Percentiles rank a stretch among this genome's conserved stretches.
Conservation (phyloP, 345 rosid species). For the Rubroshorea leprosula region DNA sequence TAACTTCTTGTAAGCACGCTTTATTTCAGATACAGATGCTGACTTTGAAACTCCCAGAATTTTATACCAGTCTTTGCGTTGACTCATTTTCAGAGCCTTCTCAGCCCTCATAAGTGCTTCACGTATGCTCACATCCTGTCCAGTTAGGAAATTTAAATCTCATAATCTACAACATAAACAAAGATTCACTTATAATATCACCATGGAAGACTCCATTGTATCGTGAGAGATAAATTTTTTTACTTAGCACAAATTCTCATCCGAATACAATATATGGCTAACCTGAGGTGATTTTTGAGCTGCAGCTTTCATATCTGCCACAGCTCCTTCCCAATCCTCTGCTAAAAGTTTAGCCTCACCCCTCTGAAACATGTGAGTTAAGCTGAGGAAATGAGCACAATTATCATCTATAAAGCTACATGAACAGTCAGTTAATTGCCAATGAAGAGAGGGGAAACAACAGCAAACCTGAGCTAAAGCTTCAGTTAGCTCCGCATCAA, state of each 20-base stretch:
- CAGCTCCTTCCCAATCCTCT: constrained; percentile 99
- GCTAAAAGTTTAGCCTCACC: constrained; percentile 92
- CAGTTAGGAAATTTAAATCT: constrained; percentile 7
- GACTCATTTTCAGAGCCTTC: constrained; percentile 95
- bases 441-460: background rate
- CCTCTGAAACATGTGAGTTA: constrained; percentile 37
- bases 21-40: constrained; percentile 73
- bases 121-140: constrained; percentile 75
- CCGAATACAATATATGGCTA: constrained; percentile 15
- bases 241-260: background rate
- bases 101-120: constrained; percentile 84
- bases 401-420: background rate
- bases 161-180: no score
- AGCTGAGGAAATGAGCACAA: constrained; percentile 6
- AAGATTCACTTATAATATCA: no score
- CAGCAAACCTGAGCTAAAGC: constrained; percentile 80
- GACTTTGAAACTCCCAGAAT: constrained; percentile 77
- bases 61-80: constrained; percentile 95
- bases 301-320: constrained; percentile 78
- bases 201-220: no score
- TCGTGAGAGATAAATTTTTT: background rate
- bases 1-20: constrained; percentile 90
- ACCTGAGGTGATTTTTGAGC: constrained; percentile 92
- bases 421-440: background rate
- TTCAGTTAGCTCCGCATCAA: constrained; percentile 79